Evolutionary conservation across 805 yeast species (phyloP), one percentile per base, ranked within the genome.

Genomic region (Brettanomyces nanus): DNA sequence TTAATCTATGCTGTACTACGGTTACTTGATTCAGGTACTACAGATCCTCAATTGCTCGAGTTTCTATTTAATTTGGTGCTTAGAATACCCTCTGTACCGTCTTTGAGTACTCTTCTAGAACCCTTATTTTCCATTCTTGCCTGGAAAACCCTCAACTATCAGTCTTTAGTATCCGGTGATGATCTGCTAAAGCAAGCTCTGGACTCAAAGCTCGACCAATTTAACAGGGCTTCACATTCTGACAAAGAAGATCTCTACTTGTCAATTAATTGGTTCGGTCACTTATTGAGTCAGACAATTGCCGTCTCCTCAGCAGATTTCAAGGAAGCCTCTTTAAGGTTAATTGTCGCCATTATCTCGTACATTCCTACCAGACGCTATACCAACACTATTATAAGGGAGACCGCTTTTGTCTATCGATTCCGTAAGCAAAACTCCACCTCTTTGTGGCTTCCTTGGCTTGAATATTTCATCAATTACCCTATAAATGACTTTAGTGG

Each of bases 341-440:
- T 66, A 17, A 32, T 66, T 10, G 37, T 53, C 4, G 36, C 48
- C 5, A 37, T 62, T 1, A 35, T 68, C 5, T 64, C 72, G 3
- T 68, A 62, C 37, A 45, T 65, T 5, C 70, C 72, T 0, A 61
- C 72, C 0, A 53, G 75, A 39, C 46, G 61, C 33, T 68, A 54
- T 34, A 35, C 58, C 4, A 59, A 54, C 37, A 42, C 59, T 0
- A 26, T 68, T 3, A 22, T 68, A 22, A 51, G 52, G 13, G 56
- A 58, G 17, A 14, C 42, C 18, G 49, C 52, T 33, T 47, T 62
- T 19, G n/a, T 49, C 5, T 45, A 56, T 2, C 29, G 22, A 6
- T 17, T 39, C 3, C n/a, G 28, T 4, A 17, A 5, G 31, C 40
- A 13, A 27, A 29, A 15, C 15, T 17, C 28, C 2, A 21, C 27